phyloP scores from a whole-genome alignment of 2,329 filamentous ascomycete species.

The Phoma herbarum region DNA sequence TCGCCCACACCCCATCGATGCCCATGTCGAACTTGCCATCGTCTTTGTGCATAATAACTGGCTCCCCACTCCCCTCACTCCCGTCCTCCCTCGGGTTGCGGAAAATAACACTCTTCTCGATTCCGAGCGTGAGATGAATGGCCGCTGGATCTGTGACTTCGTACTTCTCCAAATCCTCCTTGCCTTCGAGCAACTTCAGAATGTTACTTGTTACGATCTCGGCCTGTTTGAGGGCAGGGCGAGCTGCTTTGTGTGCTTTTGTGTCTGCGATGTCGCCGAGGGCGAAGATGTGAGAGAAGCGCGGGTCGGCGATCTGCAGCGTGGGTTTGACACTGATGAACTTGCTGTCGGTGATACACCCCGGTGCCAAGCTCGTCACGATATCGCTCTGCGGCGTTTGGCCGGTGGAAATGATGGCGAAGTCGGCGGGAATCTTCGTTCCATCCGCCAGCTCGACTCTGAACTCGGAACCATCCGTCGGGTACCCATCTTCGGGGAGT shows the following conservation, averaged over 20 bases:
- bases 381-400: constrained; percentile 66
- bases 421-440: constrained; percentile 6
- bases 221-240: constrained; percentile 11
- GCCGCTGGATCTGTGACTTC: constrained; percentile 16
- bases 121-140: constrained; percentile 22
- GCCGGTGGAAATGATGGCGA: constrained; percentile 66
- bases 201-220: constrained; percentile 17
- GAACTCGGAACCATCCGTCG: constrained; percentile 9
- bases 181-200: neutral
- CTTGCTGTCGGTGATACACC: constrained; percentile 55
- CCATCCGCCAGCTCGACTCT: constrained; percentile 8
- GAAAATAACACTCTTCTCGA: constrained; percentile 22
- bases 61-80: constrained; percentile 12
- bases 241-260: constrained; percentile 13
- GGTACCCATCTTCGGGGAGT: neutral
- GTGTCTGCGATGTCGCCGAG: constrained; percentile 68
- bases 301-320: constrained; percentile 63
- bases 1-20: constrained; percentile 19
- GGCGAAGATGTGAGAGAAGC: constrained; percentile 64
- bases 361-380: constrained; percentile 56
- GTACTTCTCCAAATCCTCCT: constrained; percentile 4
- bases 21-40: constrained; percentile 25
- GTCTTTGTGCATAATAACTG: constrained; percentile 17
- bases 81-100: constrained; percentile 11
- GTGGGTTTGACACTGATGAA: constrained; percentile 65